Percentiles rank a stretch among this genome's conserved stretches.
Conservation (phyloP, 441 rosid genomes). For the Gossypium laxum region DNA sequence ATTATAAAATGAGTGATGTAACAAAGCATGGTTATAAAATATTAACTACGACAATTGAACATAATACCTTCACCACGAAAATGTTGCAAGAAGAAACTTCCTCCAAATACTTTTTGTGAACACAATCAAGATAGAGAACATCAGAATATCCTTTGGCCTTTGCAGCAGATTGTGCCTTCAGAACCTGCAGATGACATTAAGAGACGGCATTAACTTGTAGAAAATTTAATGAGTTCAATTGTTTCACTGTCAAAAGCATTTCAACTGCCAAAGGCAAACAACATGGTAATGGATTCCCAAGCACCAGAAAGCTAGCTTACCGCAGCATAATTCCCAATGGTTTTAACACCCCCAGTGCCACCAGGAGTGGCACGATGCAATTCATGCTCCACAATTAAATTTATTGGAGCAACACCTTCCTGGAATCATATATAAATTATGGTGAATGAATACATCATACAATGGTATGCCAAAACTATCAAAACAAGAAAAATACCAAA, state of each 20-base stretch:
- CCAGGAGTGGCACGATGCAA: slow-evolving; percentile 74
- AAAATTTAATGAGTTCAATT: background rate
- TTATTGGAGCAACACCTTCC: slow-evolving; percentile 64
- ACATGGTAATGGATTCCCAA: background rate
- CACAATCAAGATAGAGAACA: slow-evolving; percentile 86
- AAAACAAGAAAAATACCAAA: background rate
- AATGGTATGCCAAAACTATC: background rate
- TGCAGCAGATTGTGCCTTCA: slow-evolving; percentile 80
- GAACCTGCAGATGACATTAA: slow-evolving; percentile 39
- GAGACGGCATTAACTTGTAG: background rate
- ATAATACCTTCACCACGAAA: slow-evolving; percentile 79
- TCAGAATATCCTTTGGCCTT: slow-evolving; percentile 87
- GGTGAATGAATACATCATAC: background rate
- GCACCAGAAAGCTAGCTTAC: slow-evolving; percentile 27
- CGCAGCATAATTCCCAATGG: slow-evolving; percentile 68
- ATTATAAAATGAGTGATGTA: background rate
- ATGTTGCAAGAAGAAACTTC: slow-evolving; percentile 98
- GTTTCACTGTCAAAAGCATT: background rate
- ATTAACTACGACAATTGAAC: background rate
- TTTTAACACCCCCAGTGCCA: slow-evolving; percentile 69
- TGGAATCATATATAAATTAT: slow-evolving; percentile 23
- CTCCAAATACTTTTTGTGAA: slow-evolving; percentile 66
- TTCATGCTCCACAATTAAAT: slow-evolving; percentile 49
- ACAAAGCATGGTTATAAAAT: background rate
- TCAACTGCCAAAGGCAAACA: background rate